Conservation (phyloP, 2,329 filamentous ascomycete species). For the Diaporthe ampelina region DNA sequence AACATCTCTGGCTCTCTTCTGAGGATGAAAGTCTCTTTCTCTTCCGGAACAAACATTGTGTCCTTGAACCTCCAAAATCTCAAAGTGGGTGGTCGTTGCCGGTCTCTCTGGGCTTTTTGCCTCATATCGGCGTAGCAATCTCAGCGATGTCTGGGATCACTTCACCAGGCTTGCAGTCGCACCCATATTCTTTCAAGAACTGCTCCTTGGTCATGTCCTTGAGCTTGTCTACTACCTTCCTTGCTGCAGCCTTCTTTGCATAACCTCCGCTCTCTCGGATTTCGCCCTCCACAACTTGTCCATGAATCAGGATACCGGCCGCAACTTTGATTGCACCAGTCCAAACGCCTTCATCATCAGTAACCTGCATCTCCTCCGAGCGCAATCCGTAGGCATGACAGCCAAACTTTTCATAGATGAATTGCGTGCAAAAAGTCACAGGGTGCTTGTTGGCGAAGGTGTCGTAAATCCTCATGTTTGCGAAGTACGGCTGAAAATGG, state of each 20-base stretch:
- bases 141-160: slow-evolving; percentile 40
- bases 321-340: slow-evolving; percentile 64
- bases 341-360: slow-evolving; percentile 45
- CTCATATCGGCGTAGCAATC: slow-evolving; percentile 40
- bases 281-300: slow-evolving; percentile 73
- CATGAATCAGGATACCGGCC: slow-evolving; percentile 83
- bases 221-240: slow-evolving; percentile 66
- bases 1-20: neutral
- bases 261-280: slow-evolving; percentile 76
- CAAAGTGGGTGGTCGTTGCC: slow-evolving; percentile 30
- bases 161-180: slow-evolving; percentile 67
- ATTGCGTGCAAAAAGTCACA: slow-evolving; percentile 77
- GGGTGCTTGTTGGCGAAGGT: slow-evolving; percentile 89
- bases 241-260: slow-evolving; percentile 78
- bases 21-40: neutral
- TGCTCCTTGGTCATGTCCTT: slow-evolving; percentile 62
- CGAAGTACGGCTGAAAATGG: slow-evolving; percentile 83
- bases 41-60: neutral
- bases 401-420: slow-evolving; percentile 73
- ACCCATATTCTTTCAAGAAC: slow-evolving; percentile 73
- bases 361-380: slow-evolving; percentile 62
- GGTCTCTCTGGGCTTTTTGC: neutral
- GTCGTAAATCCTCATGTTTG: slow-evolving; percentile 90
- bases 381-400: slow-evolving; percentile 73
- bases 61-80: neutral